phyloP scores from a whole-genome alignment of 2,329 filamentous ascomycete genomes.

The Scedosporium minutisporum region DNA sequence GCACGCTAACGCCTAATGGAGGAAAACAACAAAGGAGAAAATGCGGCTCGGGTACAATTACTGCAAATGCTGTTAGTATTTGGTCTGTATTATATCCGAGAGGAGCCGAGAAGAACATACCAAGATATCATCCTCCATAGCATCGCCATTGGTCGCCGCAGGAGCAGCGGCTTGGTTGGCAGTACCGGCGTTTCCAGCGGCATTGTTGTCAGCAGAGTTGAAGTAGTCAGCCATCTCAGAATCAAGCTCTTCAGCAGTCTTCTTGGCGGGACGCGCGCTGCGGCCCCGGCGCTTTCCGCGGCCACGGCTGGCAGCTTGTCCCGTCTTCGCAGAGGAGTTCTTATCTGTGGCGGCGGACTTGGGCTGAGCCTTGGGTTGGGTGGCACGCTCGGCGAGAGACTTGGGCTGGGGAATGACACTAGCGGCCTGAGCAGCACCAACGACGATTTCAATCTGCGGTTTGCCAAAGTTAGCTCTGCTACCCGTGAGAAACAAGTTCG shows the following conservation, averaged over 20 bases:
- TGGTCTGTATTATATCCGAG: neutral
- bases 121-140: conserved; percentile 60
- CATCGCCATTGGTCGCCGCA: conserved; percentile 41
- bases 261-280: conserved; percentile 58
- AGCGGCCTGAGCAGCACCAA: conserved; percentile 65
- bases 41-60: neutral
- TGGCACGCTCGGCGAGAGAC: conserved; percentile 74
- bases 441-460: conserved; percentile 75
- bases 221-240: conserved; percentile 98
- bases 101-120: neutral
- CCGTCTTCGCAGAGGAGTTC: conserved; percentile 41
- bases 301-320: conserved; percentile 34
- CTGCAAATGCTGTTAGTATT: neutral
- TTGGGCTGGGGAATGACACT: conserved; percentile 56
- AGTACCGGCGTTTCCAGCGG: conserved; percentile 35
- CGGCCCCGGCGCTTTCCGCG: conserved; percentile 42
- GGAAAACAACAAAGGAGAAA: conserved; percentile 2
- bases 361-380: conserved; percentile 62
- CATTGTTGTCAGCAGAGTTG: conserved; percentile 37
- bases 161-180: conserved; percentile 35
- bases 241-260: conserved; percentile 92
- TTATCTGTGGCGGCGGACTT: conserved; percentile 75
- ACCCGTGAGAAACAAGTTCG: neutral
- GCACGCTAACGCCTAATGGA: conserved; percentile 7
- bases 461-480: neutral